A percentile compares a stretch with the other conserved stretches of the same genome.
Evolutionary conservation across 495 filamentous ascomycete species (phyloP).

Genomic region (Rusavskia elegans): DNA sequence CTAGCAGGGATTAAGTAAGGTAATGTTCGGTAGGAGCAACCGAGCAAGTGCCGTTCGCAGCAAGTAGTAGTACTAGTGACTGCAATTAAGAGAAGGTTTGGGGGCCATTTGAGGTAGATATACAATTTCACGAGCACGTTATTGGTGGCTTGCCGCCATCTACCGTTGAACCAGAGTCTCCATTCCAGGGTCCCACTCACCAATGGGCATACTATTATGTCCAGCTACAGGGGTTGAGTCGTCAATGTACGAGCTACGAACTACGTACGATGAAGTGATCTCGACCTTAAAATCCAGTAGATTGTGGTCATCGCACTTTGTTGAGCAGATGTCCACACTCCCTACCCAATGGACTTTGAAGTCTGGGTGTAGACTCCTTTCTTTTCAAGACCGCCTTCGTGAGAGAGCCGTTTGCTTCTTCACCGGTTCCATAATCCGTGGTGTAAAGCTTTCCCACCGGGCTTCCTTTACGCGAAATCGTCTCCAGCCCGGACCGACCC

Average conservation of each 20-base stretch:
- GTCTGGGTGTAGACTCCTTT: neutral
- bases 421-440: neutral
- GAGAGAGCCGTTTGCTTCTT: neutral
- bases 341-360: neutral
- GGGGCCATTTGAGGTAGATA: too few species aligned
- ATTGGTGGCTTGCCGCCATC: too few species aligned
- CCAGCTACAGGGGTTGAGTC: too few species aligned
- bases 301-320: neutral
- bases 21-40: neutral
- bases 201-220: too few species aligned
- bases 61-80: neutral
- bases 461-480: constrained; percentile 22
- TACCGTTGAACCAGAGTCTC: too few species aligned
- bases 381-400: neutral
- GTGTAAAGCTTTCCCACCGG: too few species aligned
- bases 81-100: neutral
- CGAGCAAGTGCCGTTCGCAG: neutral
- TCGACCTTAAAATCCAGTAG: neutral
- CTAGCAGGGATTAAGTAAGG: neutral
- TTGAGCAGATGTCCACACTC: neutral
- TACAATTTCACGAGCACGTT: too few species aligned
- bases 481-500: constrained; percentile 46
- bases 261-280: neutral
- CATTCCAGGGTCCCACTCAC: too few species aligned
- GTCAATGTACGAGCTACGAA: neutral